Base-by-base conservation (phyloP, 441 rosid species). In the Populus tomentosa region DNA sequence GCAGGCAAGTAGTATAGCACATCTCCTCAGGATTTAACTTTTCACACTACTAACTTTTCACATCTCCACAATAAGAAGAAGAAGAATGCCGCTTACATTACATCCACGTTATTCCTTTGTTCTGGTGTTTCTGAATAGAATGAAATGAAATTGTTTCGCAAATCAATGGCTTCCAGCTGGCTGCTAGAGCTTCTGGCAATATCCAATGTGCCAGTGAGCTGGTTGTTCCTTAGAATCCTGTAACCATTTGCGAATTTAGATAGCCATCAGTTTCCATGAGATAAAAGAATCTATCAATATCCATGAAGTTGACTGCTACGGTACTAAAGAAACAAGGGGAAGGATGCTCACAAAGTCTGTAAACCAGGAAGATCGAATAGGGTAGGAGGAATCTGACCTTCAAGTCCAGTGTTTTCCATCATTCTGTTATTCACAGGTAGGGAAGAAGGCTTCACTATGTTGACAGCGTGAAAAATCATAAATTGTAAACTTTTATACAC, bases 301-400 rank as follows among this genome's bases (percentile, higher is more conserved):
- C 18, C n/a, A 23, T 59, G 23, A n/a, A 6, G 21, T 40, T 36
- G 28, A 36, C 0, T 9, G 40, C 10, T 36, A 36, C 2, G 40
- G 40, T 36, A 7, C 11, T 36, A 0, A 7, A 36, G 40, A 36
- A 59, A 59, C 64, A 40, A 35, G 16, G 3, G 66, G 9, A 61
- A 79, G 72, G 59, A 61, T 26, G 81, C 95, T 83, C 71, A 94
- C 98, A 90, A 87, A 0, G 88, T 90, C 77, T 90, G 88, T 78
- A 96, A 82, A 11, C 64, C 18, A 32, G 83, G 20, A 80, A 88
- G 89, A 84, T 80, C 81, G 84, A 93, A 93, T 35, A 93, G 72
- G 6, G 32, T 7, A 40, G 4, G 6, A 53, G 97, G 98, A 80
- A 96, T 70, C 77, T 21, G 42, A 75, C 97, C 99, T 46, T 30